phyloP scores from a whole-genome alignment of 2,329 filamentous ascomycete species.

The Neofusicoccum sp. region DNA sequence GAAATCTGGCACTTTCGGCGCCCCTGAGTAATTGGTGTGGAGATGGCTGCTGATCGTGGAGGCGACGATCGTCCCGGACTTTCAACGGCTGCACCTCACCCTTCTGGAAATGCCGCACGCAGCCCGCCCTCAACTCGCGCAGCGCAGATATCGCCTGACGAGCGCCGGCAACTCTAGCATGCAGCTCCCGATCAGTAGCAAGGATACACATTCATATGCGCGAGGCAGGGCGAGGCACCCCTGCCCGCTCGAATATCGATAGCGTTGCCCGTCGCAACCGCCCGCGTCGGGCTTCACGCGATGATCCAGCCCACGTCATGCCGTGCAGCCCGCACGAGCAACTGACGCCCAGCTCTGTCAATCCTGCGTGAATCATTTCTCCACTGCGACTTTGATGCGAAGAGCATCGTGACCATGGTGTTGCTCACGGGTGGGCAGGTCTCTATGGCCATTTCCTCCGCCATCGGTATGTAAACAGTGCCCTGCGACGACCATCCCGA shows the following conservation, averaged over 20 bases:
- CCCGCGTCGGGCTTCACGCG: background rate
- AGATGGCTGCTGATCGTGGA: conserved; percentile 6
- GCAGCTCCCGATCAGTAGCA: background rate
- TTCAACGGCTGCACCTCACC: background rate
- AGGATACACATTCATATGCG: background rate
- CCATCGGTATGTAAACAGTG: conserved; percentile 54
- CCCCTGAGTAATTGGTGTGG: conserved; percentile 16
- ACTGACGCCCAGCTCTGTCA: background rate
- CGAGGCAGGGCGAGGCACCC: background rate
- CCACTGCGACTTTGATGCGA: background rate
- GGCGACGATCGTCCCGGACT: background rate
- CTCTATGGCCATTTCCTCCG: conserved; percentile 63
- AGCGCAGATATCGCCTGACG: background rate
- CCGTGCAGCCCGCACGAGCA: background rate
- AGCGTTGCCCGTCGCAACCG: conserved; percentile 12
- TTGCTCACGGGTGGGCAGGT: conserved; percentile 70
- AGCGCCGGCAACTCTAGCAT: background rate
- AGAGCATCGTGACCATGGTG: conserved; percentile 31
- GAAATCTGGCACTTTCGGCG: background rate
- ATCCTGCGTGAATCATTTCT: background rate
- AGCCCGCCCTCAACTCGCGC: background rate
- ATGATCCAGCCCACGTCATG: background rate
- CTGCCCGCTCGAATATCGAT: background rate
- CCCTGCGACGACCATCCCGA: background rate
- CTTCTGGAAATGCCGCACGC: background rate